These are phyloP conservation scores for Nakazawaea ernobii DNA, from an alignment of 805 yeast species.

Conservation along the genomic window DNA sequence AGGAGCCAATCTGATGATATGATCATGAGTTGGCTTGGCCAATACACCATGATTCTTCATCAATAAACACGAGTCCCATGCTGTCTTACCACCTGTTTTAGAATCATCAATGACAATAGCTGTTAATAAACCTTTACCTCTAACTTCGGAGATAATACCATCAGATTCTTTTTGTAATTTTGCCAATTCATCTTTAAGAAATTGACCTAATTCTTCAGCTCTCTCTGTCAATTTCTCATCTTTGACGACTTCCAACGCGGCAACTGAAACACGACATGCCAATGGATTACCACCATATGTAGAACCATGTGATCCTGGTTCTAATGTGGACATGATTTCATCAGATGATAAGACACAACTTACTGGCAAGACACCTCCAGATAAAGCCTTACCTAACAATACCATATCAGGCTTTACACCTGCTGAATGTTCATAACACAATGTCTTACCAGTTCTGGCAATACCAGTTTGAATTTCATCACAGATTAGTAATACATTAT, in stretches of 20 bases:
- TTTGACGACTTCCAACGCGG: conserved; percentile 83
- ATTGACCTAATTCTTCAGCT: conserved; percentile 64
- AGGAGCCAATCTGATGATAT: conserved; percentile 93
- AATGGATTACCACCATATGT: conserved; percentile 98
- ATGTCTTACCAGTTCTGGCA: conserved; percentile 93
- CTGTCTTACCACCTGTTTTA: conserved; percentile 82
- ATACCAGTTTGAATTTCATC: conserved; percentile 98
- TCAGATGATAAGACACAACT: conserved; percentile 87
- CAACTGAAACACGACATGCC: conserved; percentile 88
- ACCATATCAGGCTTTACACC: conserved; percentile 83
- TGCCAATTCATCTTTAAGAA: conserved; percentile 54
- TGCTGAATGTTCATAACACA: conserved; percentile 81
- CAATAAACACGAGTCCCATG: conserved; percentile 91
- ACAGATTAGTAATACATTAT: conserved; percentile 86
- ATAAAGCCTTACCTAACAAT: conserved; percentile 87
- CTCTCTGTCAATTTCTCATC: conserved; percentile 84
- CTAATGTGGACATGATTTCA: conserved; percentile 83
- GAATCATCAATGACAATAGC: conserved; percentile 88
- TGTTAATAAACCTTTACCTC: conserved; percentile 82
- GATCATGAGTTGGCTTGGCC: conserved; percentile 96
- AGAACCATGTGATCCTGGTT: conserved; percentile 96
- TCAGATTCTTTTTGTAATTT: conserved; percentile 46
- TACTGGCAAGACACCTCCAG: conserved; percentile 93
- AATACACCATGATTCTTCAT: conserved; percentile 86
- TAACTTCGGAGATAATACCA: conserved; percentile 54